These are phyloP conservation scores for Kokia cookei DNA, from an alignment of 441 rosid species.

Conservation along the genomic window DNA sequence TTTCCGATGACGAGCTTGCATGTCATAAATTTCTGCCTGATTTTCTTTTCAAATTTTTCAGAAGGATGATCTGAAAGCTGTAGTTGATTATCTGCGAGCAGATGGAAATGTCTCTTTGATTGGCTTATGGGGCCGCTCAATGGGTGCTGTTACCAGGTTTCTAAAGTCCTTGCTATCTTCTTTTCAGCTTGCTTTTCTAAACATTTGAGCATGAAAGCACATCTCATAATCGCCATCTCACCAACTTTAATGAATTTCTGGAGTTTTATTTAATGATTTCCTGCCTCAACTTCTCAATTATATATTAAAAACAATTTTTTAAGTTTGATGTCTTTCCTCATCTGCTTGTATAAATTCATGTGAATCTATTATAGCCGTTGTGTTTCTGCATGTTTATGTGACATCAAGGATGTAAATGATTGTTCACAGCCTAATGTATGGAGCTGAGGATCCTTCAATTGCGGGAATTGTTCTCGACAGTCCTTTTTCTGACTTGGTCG, in stretches of 20 bases:
- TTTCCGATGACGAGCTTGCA: background rate
- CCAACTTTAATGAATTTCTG: background rate
- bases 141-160: constrained; percentile 98
- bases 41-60: constrained; percentile 34
- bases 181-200: constrained; percentile 1
- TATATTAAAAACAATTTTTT: background rate
- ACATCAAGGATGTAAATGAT: constrained; percentile 12
- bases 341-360: background rate
- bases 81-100: constrained; percentile 74
- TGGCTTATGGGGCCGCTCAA: constrained; percentile 98
- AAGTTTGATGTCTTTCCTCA: background rate
- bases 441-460: constrained; percentile 94
- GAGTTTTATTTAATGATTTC: background rate
- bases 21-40: constrained; percentile 9
- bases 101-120: constrained; percentile 94
- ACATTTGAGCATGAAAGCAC: background rate
- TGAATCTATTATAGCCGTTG: background rate
- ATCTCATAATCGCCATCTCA: background rate
- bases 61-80: constrained; percentile 92
- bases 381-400: constrained; percentile 7
- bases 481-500: constrained; percentile 96
- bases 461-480: constrained; percentile 99
- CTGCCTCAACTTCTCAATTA: background rate
- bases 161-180: constrained; percentile 11
- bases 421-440: constrained; percentile 81